A percentile compares a stretch with the other conserved stretches of the same genome.
phyloP scores from a whole-genome alignment of 805 yeast genomes.

The Lachancea meyersii region DNA sequence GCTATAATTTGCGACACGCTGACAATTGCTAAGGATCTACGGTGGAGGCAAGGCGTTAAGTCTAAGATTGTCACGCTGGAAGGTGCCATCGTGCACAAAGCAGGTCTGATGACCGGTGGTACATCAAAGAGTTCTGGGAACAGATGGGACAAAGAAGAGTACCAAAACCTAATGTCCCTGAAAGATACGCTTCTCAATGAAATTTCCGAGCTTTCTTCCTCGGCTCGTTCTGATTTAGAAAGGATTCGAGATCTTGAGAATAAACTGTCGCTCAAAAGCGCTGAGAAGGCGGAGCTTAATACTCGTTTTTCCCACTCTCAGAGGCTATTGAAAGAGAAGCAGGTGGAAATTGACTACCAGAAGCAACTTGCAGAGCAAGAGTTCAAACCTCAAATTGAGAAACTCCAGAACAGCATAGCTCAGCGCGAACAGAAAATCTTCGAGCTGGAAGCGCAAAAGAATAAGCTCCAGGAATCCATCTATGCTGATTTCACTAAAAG shows the following conservation, averaged over 20 bases:
- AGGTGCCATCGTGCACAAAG: conserved; percentile 77
- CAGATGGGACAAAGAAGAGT: conserved; percentile 71
- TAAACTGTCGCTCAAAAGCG: conserved; percentile 46
- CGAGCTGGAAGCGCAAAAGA: conserved; percentile 26
- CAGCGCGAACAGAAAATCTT: conserved; percentile 23
- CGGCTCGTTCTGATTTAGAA: conserved; percentile 46
- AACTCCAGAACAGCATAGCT: conserved; percentile 22
- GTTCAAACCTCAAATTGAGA: conserved; percentile 21
- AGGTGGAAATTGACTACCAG: conserved; percentile 49
- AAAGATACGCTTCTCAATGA: conserved; percentile 44
- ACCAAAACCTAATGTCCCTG: conserved; percentile 46
- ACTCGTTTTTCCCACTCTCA: conserved; percentile 40
- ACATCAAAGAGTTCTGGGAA: conserved; percentile 40
- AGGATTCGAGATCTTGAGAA: conserved; percentile 51
- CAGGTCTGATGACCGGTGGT: conserved; percentile 94
- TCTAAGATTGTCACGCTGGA: conserved; percentile 73
- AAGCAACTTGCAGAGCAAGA: conserved; percentile 29
- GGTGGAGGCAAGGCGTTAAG: conserved; percentile 56
- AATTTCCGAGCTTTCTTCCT: conserved; percentile 37
- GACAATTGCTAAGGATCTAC: conserved; percentile 59
- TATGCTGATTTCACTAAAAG: conserved; percentile 50
- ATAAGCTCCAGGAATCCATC: conserved; percentile 38
- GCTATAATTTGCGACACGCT: conserved; percentile 72
- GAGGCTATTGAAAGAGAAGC: conserved; percentile 41
- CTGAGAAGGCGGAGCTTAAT: conserved; percentile 40